Evolutionary conservation across 768 basidiomycete species (phyloP), one percentile per base, ranked within the genome.

Genomic region (Phanerochaete sordida): DNA sequence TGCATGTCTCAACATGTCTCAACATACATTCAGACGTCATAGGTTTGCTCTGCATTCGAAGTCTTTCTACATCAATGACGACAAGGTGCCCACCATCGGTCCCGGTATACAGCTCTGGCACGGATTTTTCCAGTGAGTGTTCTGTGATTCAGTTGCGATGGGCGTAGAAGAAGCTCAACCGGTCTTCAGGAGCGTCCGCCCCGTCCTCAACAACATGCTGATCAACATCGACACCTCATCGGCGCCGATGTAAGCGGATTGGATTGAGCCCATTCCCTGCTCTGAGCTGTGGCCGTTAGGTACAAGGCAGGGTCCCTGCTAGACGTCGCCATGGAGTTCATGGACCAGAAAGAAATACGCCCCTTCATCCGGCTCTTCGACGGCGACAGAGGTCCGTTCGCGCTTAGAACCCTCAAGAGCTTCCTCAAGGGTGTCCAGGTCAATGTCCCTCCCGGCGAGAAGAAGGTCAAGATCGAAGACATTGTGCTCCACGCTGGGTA

Each of bases 401-500:
- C 37, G 1, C 55, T 51, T 0, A 51, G 48, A 3, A 51, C 53
- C 37, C 62, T 70, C 27, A 70, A 65, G 9, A 67, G 65, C 19
- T 73, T 72, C 55, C 70, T 72, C 31, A 75, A 64, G 57, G 57
- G 56, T 8, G 63, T 68, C 37, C 44, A 0, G 65, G 69, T 64
- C 63, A 49, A 24, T 11, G 26, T 33, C 52, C 5, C 33, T 30
- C 66, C 23, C 56, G 39, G 19, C 64, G 59, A 28, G 64, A 31
- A 26, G 5, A 24, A 27, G 23, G 9, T 47, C 77, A 75, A 59
- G 77, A 84, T 30, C 65, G 68, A 3, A 70, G 73, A 3, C 62
- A 80, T 59, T 13, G 70, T 80, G 0, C 62, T 70, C 0, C 65
- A 65, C 0, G 84, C 74, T 7, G 84, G 81, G 0, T 44, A 66